A percentile compares a stretch with the other conserved stretches of the same genome.
phyloP scores from a whole-genome alignment of 305 asterid genomes.

The Petunia hybrid region DNA sequence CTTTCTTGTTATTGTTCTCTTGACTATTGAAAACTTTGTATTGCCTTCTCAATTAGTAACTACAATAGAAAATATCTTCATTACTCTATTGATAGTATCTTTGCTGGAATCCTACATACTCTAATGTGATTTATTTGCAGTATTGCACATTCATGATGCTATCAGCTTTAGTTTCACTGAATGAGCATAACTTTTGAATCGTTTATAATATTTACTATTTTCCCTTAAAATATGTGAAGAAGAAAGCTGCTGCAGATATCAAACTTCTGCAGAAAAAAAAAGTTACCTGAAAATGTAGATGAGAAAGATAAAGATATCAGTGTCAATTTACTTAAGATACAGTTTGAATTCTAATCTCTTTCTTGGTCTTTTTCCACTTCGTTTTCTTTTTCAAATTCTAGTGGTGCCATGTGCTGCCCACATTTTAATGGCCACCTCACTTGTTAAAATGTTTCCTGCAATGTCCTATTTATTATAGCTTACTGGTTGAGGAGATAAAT shows the following conservation, averaged over 20 bases:
- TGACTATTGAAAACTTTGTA: not conserved
- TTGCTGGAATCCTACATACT: slow-evolving; percentile 5
- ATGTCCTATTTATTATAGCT: slow-evolving; percentile 55
- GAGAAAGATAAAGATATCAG: slow-evolving; percentile 77
- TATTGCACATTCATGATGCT: slow-evolving; percentile 10
- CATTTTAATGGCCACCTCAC: not conserved
- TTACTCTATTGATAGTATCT: not conserved
- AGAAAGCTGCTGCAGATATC: slow-evolving; percentile 60
- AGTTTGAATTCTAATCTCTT: slow-evolving; percentile 59
- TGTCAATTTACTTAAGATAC: slow-evolving; percentile 87
- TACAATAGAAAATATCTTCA: not conserved
- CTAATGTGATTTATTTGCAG: not conserved
- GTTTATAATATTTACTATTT: slow-evolving; percentile 36
- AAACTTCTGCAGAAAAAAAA: slow-evolving; percentile 65
- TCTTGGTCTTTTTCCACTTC: not conserved
- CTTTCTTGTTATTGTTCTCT: not conserved
- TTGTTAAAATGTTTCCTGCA: slow-evolving; percentile 26
- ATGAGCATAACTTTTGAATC: not conserved
- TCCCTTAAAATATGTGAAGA: slow-evolving; percentile 49
- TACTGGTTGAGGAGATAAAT: slow-evolving; percentile 98
- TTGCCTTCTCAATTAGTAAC: not conserved
- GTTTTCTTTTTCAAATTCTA: not conserved
- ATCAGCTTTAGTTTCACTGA: slow-evolving; percentile 11
- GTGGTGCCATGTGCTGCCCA: not conserved
- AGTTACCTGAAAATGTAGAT: slow-evolving; percentile 58